Base-by-base conservation (phyloP, 202 grass and related monocot species). In the Elaeis oleifera region DNA sequence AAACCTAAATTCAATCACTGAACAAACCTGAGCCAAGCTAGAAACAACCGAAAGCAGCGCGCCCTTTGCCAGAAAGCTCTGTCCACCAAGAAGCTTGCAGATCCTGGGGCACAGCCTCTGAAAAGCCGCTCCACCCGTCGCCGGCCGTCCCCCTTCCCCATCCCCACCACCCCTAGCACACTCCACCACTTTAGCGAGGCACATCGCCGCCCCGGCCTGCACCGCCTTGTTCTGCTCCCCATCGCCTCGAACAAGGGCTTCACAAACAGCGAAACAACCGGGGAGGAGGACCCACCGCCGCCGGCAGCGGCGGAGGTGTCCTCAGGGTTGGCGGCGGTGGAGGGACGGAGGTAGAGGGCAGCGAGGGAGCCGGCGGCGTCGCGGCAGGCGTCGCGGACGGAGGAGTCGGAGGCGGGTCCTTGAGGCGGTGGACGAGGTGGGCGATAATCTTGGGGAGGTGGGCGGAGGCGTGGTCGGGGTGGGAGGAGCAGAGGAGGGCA, bases 181-280 rank as follows among this genome's bases (percentile, higher is more conserved):
- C 70, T 99, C 94, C 25, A 94, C 85, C 18, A 79, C 81, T 51
- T 94, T 99, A 1, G 88, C 88, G 17, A 99, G 67, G 65, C 85
- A 99, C 63, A 81, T 63, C 0, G 94, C 88, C 3, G 94, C 94
- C 56, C 94, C 94, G 4, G 64, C 85, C 80, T 99, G 94, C 67
- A 83, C 88, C 1, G 67, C 71, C 75, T 99, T 99, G 74, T 77
- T 99, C 69, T 91, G 88, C 66, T 99, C 94, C 32, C 85, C 88
- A 92, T 92, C 6, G 81, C 77, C 77, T 99, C 94, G 69, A 92
- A 92, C 51, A 99, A 69, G 1, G 88, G 94, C 65, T 94, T 99
- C 32, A 99, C 69, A 55, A 99, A 99, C 48, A 86, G 56, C 9
- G 79, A 59, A 54, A 89, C 82, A 1, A 84, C 81, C 5, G 88